These are phyloP conservation scores for Porogramme epimiltina DNA, from an alignment of 1,284 basidiomycete species.

Conservation along the genomic window DNA sequence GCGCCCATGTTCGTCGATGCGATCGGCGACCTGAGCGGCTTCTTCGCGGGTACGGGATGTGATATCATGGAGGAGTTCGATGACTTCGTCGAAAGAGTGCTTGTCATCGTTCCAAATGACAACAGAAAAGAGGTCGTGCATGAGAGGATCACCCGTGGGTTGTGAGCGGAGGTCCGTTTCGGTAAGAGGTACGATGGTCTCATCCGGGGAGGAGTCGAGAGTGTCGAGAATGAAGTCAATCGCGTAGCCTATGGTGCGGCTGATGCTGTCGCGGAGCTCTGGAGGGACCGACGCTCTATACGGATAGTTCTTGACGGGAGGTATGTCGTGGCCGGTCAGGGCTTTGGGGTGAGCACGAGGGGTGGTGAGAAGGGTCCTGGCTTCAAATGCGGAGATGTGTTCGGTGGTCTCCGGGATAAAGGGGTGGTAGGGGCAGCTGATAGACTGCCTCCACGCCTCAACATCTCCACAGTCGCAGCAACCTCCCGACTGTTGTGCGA, in stretches of 20 bases:
- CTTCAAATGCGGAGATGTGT: constrained; percentile 30
- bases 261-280: constrained; percentile 73
- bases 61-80: constrained; percentile 76
- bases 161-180: constrained; percentile 75
- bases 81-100: constrained; percentile 91
- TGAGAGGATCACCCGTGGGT: constrained; percentile 72
- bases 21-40: constrained; percentile 64
- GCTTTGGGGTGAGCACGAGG: constrained; percentile 36
- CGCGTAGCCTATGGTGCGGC: constrained; percentile 73
- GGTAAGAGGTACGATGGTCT: constrained; percentile 67
- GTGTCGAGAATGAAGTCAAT: constrained; percentile 87
- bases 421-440: constrained; percentile 75
- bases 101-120: constrained; percentile 98
- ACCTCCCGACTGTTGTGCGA: constrained; percentile 87
- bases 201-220: constrained; percentile 84
- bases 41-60: constrained; percentile 63
- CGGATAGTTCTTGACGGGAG: constrained; percentile 60
- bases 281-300: constrained; percentile 56
- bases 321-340: constrained; percentile 48
- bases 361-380: constrained; percentile 30
- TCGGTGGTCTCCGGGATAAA: constrained; percentile 29
- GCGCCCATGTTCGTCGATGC: constrained; percentile 84
- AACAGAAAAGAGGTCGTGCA: constrained; percentile 79
- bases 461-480: constrained; percentile 93
- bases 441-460: constrained; percentile 77